Conservation (phyloP, 495 filamentous ascomycete species). For the Jackrogersella minutella region DNA sequence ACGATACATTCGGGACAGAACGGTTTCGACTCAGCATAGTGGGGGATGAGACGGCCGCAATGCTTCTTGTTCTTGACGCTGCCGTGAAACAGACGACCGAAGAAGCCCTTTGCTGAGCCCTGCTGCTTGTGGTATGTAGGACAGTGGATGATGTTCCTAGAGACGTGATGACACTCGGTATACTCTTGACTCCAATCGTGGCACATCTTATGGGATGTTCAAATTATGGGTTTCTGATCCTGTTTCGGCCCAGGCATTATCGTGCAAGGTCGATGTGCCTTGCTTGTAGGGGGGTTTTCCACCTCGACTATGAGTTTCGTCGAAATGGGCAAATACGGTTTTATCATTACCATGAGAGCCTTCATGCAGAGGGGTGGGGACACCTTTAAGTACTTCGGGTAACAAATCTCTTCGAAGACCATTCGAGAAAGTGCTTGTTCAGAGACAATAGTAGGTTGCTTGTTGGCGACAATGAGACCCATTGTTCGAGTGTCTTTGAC, state of each 20-base stretch:
- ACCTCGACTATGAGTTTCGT: background rate
- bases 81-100: constrained; percentile 18
- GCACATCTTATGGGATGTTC: constrained; percentile 31
- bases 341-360: background rate
- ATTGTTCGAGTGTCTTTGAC: constrained; percentile 27
- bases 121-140: constrained; percentile 38
- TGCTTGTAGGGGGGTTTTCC: background rate
- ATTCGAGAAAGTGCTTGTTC: constrained; percentile 27
- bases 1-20: constrained; percentile 34
- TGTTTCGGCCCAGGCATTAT: background rate
- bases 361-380: background rate
- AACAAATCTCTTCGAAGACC: background rate
- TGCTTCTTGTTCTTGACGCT: constrained; percentile 19
- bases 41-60: constrained; percentile 39
- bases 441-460: background rate
- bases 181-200: constrained; percentile 32
- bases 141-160: constrained; percentile 34
- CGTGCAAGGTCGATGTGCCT: no score
- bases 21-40: constrained; percentile 11
- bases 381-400: constrained; percentile 6
- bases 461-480: background rate
- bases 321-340: background rate
- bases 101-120: constrained; percentile 16
- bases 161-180: constrained; percentile 35
- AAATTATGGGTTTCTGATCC: background rate